Evolutionary conservation across 2,329 filamentous ascomycete genomes (phyloP), one percentile per base, ranked within the genome.

Genomic region (Aspergillus neoniger): DNA sequence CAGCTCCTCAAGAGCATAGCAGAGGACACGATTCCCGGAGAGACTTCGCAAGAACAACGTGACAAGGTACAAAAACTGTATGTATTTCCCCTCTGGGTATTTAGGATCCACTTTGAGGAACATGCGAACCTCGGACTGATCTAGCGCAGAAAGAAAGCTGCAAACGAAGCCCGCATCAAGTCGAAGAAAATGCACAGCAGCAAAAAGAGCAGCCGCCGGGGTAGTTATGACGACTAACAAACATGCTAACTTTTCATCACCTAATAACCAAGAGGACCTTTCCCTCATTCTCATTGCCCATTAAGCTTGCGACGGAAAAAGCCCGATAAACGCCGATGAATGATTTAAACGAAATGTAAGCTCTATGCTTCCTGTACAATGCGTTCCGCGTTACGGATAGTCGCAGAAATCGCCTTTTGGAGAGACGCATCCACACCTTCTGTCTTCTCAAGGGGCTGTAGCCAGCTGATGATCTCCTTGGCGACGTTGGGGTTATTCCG

Each of bases 171-270:
- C 43, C 76, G 86, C 63, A 72, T 88, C 64, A 83, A 79, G 70
- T 74, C 73, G 61, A 89, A 88, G 76, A 88, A 88, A 74, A 72
- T 80, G 55, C 84, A 85, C 62, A 87, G 86, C 70, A 81, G 77
- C 68, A 88, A 88, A 76, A 89, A 89, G 74, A 81, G 77, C 66
- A 79, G 79, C 64, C 78, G 85, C 58, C 79, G 81, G 68, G 75
- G 77, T 63, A 74, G 64, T 62, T 71, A 69, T 61, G 73, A 76
- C 65, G 72, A 78, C 61, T 79, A 66, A 76, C 60, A 55, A 47
- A 53, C 19, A 57, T 61, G 58, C 61, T 65, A 63, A 68, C 60
- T 66, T 63, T 66, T 62, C 60, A 66, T 64, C 65, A 61, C 67
- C 53, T 32, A 55, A 60, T 30, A n/a, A 52, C 44, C 47, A 53